Conservation (phyloP, 2,329 filamentous ascomycete species). For the Sporothrix brunneoviolacea region DNA sequence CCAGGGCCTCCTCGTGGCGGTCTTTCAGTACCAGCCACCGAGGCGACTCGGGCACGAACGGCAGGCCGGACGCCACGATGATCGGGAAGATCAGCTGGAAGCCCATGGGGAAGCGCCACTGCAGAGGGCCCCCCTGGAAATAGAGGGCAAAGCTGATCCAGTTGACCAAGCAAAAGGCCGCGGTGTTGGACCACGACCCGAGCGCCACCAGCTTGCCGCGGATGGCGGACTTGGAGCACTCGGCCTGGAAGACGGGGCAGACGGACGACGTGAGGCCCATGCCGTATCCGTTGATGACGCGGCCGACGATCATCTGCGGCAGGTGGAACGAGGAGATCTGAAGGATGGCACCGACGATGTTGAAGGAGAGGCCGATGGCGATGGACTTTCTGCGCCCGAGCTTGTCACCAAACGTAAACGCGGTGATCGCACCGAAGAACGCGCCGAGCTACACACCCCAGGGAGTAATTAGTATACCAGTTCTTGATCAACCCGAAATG, state of each 20-base stretch:
- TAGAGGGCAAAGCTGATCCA: slow-evolving; percentile 41
- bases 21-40: slow-evolving; percentile 47
- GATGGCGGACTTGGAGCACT: slow-evolving; percentile 28
- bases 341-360: slow-evolving; percentile 29
- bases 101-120: slow-evolving; percentile 31
- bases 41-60: slow-evolving; percentile 40
- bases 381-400: slow-evolving; percentile 29
- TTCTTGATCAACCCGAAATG: too few species aligned
- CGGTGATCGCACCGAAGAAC: slow-evolving; percentile 27
- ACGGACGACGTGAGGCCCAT: slow-evolving; percentile 30
- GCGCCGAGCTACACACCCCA: slow-evolving; percentile 29
- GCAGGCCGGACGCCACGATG: slow-evolving; percentile 26
- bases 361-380: slow-evolving; percentile 26
- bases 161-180: slow-evolving; percentile 40
- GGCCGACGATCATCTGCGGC: slow-evolving; percentile 36
- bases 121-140: slow-evolving; percentile 24
- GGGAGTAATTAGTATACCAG: not conserved
- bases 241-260: slow-evolving; percentile 29
- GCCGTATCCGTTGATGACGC: slow-evolving; percentile 35
- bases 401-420: slow-evolving; percentile 27
- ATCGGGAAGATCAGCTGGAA: slow-evolving; percentile 34
- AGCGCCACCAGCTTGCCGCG: slow-evolving; percentile 41
- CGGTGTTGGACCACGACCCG: slow-evolving; percentile 33
- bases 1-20: slow-evolving; percentile 49
- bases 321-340: slow-evolving; percentile 30